Conservation (phyloP, 1,139 yeast genomes). For the Scheffersomyces titani region DNA sequence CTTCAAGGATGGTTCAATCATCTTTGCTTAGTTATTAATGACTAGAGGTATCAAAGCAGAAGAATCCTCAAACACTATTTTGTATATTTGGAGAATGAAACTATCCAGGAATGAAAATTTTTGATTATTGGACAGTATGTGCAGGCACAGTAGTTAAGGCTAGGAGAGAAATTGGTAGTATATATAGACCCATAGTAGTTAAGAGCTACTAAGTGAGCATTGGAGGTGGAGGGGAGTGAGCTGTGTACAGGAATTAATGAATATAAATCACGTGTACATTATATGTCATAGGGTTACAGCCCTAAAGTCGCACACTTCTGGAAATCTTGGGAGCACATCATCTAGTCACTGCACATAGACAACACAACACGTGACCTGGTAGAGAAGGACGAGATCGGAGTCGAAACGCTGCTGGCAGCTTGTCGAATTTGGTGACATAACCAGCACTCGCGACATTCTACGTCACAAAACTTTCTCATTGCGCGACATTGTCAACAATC, state of each 20-base stretch:
- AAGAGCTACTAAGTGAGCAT: not conserved
- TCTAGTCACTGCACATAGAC: not conserved
- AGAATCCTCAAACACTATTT: not conserved
- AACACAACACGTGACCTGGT: not conserved
- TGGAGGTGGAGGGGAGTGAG: not conserved
- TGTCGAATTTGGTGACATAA: not conserved
- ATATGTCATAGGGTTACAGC: not conserved
- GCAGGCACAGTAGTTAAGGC: not conserved
- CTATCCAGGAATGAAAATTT: not conserved
- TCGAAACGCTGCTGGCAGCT: not conserved
- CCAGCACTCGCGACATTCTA: not conserved
- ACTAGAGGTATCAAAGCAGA: constrained; percentile 5
- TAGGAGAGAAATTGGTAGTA: not conserved
- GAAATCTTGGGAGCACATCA: not conserved
- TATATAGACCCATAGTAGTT: not conserved
- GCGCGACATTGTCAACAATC: not conserved
- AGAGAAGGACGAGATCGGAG: not conserved
- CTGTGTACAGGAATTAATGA: not conserved
- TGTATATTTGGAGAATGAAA: not conserved
- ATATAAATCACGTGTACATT: not conserved
- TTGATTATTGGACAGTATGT: not conserved
- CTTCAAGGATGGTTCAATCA: constrained; percentile 99
- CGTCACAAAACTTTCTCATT: not conserved
- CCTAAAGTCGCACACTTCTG: not conserved
- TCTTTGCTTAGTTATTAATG: constrained; percentile 28